These are phyloP conservation scores for Debaryomyces tyrocola DNA, from an alignment of 805 yeast species.

Conservation along the genomic window DNA sequence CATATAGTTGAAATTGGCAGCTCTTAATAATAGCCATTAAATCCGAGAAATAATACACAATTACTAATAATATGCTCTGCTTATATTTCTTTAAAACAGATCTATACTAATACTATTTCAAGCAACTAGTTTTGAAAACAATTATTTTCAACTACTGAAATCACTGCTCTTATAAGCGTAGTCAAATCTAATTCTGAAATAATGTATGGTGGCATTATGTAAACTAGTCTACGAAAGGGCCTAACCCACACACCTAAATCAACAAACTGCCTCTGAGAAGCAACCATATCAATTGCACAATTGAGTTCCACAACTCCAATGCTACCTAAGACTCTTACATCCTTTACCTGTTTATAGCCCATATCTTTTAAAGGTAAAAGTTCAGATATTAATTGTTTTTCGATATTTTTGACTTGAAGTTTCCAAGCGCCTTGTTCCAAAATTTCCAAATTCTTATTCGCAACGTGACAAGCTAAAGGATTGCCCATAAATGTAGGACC, in stretches of 20 bases:
- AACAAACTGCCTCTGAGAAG: conserved; percentile 1
- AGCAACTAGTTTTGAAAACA: too few relatives aligned
- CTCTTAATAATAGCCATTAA: too few relatives aligned
- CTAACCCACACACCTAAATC: conserved; percentile 4
- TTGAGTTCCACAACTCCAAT: conserved; percentile 3
- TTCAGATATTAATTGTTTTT: conserved; percentile 10
- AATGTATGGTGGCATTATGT: conserved; percentile 4
- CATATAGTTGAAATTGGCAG: too few relatives aligned
- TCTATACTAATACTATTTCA: too few relatives aligned
- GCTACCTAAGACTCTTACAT: conserved; percentile 4
- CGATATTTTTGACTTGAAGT: conserved; percentile 15
- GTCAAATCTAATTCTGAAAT: background rate
- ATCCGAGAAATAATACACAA: too few relatives aligned
- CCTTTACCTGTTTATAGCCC: background rate
- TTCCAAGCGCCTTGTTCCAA: conserved; percentile 12
- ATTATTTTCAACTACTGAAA: background rate
- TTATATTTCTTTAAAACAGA: too few relatives aligned
- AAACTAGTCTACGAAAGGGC: conserved; percentile 3
- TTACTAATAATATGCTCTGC: too few relatives aligned
- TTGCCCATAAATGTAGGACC: conserved; percentile 5
- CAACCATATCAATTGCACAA: background rate
- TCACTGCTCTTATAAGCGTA: background rate
- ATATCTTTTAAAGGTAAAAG: conserved; percentile 1
- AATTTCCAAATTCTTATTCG: conserved; percentile 13
- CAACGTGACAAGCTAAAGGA: conserved; percentile 6